These are phyloP conservation scores for Aspergillus nidulans DNA, from an alignment of 495 filamentous ascomycete genomes.

Conservation along the genomic window DNA sequence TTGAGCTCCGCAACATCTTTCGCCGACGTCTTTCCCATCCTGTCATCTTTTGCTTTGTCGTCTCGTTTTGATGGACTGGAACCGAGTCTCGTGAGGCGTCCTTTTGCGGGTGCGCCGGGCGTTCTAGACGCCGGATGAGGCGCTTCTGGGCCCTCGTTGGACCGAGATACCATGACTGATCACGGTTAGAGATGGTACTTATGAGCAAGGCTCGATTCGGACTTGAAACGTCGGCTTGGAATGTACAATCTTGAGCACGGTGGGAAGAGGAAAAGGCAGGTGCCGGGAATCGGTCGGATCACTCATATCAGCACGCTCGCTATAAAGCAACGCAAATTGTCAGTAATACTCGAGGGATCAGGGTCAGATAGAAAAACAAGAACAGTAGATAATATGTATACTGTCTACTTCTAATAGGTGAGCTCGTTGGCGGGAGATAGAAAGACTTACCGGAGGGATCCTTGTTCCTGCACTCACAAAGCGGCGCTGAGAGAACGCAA, in stretches of 20 bases:
- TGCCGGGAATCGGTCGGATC: constrained; percentile 30
- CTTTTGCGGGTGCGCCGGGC: constrained; percentile 38
- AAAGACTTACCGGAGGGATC: constrained; percentile 28
- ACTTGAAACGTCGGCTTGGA: constrained; percentile 5
- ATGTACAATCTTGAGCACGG: constrained; percentile 25
- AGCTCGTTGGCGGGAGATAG: neutral
- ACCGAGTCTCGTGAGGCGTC: constrained; percentile 35
- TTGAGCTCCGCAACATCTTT: constrained; percentile 60
- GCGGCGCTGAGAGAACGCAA: constrained; percentile 22
- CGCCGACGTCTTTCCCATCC: constrained; percentile 38
- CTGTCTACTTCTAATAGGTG: neutral
- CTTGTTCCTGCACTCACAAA: constrained; percentile 28
- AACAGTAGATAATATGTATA: neutral
- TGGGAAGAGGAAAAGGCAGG: constrained; percentile 31
- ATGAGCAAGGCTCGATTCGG: constrained; percentile 1
- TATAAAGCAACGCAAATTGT: constrained; percentile 2
- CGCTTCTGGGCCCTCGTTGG: constrained; percentile 36
- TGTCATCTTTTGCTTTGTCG: constrained; percentile 39
- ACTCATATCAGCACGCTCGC: constrained; percentile 37
- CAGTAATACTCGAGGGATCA: constrained; percentile 8
- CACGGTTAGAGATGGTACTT: neutral
- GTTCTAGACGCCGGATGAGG: constrained; percentile 35
- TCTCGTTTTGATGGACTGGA: constrained; percentile 47
- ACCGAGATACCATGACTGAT: constrained; percentile 38
- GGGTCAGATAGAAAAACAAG: neutral